Evolutionary conservation across 306 rosid genomes (phyloP).

Genomic region (Dalbergia cultrata): DNA sequence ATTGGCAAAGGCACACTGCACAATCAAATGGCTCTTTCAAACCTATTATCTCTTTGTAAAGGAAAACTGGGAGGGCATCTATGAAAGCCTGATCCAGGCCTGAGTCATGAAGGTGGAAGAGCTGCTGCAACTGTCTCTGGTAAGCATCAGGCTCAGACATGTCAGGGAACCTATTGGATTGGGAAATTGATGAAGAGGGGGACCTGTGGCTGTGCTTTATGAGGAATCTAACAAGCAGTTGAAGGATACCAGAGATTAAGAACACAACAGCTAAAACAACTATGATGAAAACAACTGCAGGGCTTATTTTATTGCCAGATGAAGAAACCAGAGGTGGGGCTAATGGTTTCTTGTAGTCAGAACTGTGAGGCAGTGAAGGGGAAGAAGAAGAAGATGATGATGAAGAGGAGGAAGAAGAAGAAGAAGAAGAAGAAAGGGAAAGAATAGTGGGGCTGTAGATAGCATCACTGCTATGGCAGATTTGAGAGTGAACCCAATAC

Average conservation of each 20-base stretch:
- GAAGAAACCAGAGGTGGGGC: conserved; percentile 56
- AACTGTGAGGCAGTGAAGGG: conserved; percentile 48
- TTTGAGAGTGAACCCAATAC: conserved; percentile 66
- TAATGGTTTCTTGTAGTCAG: conserved; percentile 57
- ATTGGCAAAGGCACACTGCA: conserved; percentile 93
- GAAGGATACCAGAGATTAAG: conserved; percentile 78
- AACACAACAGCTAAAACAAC: conserved; percentile 75
- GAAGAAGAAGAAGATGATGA: conserved; percentile 19
- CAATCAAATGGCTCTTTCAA: conserved; percentile 88
- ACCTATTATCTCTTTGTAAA: conserved; percentile 78
- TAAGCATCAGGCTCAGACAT: conserved; percentile 70
- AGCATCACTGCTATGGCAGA: conserved; percentile 48
- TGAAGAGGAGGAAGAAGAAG: neutral
- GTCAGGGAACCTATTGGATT: conserved; percentile 73
- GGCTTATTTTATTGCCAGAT: conserved; percentile 67
- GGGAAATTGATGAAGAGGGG: conserved; percentile 59
- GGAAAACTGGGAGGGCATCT: conserved; percentile 89
- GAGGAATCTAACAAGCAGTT: conserved; percentile 78
- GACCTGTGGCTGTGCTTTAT: conserved; percentile 66
- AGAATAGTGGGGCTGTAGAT: conserved; percentile 46
- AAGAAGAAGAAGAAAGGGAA: conserved; percentile 42
- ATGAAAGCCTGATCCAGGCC: conserved; percentile 91
- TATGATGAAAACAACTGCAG: conserved; percentile 74
- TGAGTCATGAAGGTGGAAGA: conserved; percentile 93
- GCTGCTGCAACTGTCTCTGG: conserved; percentile 90